Base-by-base conservation (phyloP, 768 basidiomycete species). In the Hericium alpestre region DNA sequence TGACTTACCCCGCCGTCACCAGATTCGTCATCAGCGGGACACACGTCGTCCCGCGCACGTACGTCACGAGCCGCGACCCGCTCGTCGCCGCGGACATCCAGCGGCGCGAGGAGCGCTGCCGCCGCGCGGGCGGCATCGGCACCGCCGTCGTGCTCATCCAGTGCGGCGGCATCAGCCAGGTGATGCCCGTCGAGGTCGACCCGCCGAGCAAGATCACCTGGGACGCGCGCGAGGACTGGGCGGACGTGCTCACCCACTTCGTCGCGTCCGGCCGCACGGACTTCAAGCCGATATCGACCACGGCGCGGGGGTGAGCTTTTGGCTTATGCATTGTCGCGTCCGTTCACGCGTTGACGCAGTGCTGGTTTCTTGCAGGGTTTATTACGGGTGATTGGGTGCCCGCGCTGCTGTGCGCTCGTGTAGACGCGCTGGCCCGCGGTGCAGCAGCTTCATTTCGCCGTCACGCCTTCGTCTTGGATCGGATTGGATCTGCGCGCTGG, bases 141-240 rank as follows among this genome's bases (percentile, higher is more conserved):
- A 81, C 84, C 4, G 75, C 84, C 2, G 76, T 90, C 53, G 77
- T 91, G 68, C 74, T 90, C 66, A 76, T 91, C 57, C 86, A 90
- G 65, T 90, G 88, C 64, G 85, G 81, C 39, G 76, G 77, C 22
- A 77, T 89, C 64, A 83, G 81, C 65, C 87, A 91, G 64, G 87
- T 91, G 61, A 87, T 90, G 84, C 89, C 89, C 37, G 86, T 90
- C 60, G 89, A 91, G 66, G 84, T 90, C 53, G 89, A 91, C 68
- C 80, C 85, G 7, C 88, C 86, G 1, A 72, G 77, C 57, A 86
- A 82, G 63, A 88, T 90, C 64, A 74, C 81, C 38, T 90, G 88
- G 89, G 87, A 89, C 66, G 63, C 70, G 18, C 76, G 87, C 55
- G 82, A 82, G 11, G 88, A 91, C 68, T 91, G 88, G 88, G 69